Conservation (phyloP, 495 filamentous ascomycete species). For the Entonaema liquescens region DNA sequence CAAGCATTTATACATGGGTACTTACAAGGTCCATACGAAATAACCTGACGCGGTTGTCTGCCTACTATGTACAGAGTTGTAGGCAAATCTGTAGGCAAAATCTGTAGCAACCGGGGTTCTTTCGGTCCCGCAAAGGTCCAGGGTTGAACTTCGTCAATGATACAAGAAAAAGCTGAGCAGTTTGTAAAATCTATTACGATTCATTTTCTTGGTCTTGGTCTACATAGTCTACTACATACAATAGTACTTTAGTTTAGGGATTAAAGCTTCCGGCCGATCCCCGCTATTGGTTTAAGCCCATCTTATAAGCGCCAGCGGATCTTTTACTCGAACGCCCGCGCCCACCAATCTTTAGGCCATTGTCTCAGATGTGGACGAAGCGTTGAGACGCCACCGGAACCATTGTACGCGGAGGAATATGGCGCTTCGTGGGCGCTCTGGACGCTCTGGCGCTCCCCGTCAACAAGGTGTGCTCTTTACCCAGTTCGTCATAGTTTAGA, state of each 20-base stretch:
- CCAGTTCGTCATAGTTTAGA: constrained; percentile 22
- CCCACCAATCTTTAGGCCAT: constrained; percentile 20
- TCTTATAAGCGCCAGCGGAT: constrained; percentile 35
- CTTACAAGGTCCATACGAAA: constrained; percentile 1
- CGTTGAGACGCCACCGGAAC: constrained; percentile 20
- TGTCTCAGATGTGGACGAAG: constrained; percentile 40
- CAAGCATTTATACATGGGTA: not conserved
- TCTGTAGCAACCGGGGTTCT: not conserved
- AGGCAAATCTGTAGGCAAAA: not conserved
- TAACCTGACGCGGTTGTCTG: constrained; percentile 8
- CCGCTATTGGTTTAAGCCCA: constrained; percentile 26
- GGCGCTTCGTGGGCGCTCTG: constrained; percentile 29
- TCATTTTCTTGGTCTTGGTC: constrained; percentile 12
- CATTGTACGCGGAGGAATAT: constrained; percentile 18
- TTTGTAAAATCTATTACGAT: constrained; percentile 27
- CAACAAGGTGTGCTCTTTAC: constrained; percentile 23
- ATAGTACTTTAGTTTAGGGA: constrained; percentile 24
- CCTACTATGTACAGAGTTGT: not conserved
- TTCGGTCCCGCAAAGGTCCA: constrained; percentile 18
- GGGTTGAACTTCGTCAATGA: constrained; percentile 14
- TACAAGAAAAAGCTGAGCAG: constrained; percentile 17
- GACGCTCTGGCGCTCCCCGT: constrained; percentile 5
- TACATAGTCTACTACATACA: no score
- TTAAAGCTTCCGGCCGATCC: constrained; percentile 39
- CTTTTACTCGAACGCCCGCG: constrained; percentile 24